Conservation (phyloP, 352 stramenopile species). For the Phytophthora syringae region DNA sequence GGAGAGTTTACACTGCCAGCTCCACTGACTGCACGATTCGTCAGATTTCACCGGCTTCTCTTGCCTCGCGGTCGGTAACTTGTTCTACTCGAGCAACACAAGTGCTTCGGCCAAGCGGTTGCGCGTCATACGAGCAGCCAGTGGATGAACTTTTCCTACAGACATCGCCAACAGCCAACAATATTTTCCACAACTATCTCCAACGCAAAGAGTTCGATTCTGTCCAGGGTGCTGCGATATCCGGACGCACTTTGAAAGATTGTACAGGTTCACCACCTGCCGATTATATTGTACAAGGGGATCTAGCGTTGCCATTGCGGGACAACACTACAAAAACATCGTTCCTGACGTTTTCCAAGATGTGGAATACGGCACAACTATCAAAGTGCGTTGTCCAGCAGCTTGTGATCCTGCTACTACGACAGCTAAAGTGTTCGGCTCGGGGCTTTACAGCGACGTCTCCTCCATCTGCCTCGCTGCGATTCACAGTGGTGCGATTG, state of each 20-base stretch:
- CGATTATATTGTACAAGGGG: constrained; percentile 81
- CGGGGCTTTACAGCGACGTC: constrained; percentile 86
- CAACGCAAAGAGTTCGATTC: constrained; percentile 51
- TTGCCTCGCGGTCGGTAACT: constrained; percentile 67
- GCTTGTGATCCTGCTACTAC: constrained; percentile 44
- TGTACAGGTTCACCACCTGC: constrained; percentile 92
- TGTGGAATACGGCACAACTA: constrained; percentile 85
- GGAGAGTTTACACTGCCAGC: constrained; percentile 92
- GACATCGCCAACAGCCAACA: constrained; percentile 76
- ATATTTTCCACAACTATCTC: constrained; percentile 95
- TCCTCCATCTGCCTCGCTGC: constrained; percentile 92
- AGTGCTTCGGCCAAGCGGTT: constrained; percentile 92
- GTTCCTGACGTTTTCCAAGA: constrained; percentile 77
- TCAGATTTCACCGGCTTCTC: constrained; percentile 72
- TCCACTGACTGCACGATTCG: constrained; percentile 90
- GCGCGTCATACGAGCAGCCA: constrained; percentile 93
- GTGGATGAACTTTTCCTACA: constrained; percentile 90
- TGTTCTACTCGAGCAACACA: constrained; percentile 86
- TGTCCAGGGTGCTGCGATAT: constrained; percentile 53
- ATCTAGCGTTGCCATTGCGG: constrained; percentile 49
- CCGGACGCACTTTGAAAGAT: constrained; percentile 83
- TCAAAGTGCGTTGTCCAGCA: constrained; percentile 84
- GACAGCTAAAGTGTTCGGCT: constrained; percentile 58
- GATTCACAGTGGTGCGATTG: constrained; percentile 87
- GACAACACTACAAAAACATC: constrained; percentile 21